A percentile compares a stretch with the other conserved stretches of the same genome.
Conservation (phyloP, 345 rosid genomes). For the Camelina hispida region DNA sequence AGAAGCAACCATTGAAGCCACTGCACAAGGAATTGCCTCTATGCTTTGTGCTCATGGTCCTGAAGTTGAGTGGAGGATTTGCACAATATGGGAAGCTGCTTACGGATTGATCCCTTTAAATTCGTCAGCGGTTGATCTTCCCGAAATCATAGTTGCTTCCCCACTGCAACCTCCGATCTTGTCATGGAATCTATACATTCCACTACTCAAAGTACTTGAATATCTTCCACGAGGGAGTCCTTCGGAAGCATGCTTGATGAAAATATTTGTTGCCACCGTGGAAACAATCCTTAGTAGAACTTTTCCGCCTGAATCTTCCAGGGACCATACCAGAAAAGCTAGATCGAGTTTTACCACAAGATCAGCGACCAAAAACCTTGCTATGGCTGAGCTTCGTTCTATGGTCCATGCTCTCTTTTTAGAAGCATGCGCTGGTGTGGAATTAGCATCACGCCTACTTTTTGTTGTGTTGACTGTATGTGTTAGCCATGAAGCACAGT, state of each 20-base stretch:
- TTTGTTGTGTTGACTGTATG: constrained; percentile 97
- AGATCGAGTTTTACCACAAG: constrained; percentile 58
- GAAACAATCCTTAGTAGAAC: constrained; percentile 92
- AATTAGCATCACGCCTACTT: constrained; percentile 92
- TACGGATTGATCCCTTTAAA: constrained; percentile 93
- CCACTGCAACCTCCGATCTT: constrained; percentile 91
- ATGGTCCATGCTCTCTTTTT: constrained; percentile 97
- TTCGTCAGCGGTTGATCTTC: constrained; percentile 97
- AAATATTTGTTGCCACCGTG: constrained; percentile 94
- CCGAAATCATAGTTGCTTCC: constrained; percentile 89
- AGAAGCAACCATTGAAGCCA: constrained; percentile 98
- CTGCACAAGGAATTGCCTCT: constrained; percentile 99
- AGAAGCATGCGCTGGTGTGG: constrained; percentile 87
- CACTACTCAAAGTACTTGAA: constrained; percentile 95
- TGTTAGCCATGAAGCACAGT: constrained; percentile 96
- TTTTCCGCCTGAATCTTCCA: constrained; percentile 69
- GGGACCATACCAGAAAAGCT: constrained; percentile 59
- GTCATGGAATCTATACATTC: constrained; percentile 96
- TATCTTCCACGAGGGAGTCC: constrained; percentile 99
- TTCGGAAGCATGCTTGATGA: constrained; percentile 98
- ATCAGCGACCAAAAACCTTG: constrained; percentile 82
- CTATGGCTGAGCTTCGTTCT: constrained; percentile 94
- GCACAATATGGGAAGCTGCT: constrained; percentile 99
- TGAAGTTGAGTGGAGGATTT: constrained; percentile 98
- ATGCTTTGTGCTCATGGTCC: constrained; percentile 99